Percentiles rank a stretch among this genome's conserved stretches.
Conservation (phyloP, 768 basidiomycete species). For the Inosperma sp. region DNA sequence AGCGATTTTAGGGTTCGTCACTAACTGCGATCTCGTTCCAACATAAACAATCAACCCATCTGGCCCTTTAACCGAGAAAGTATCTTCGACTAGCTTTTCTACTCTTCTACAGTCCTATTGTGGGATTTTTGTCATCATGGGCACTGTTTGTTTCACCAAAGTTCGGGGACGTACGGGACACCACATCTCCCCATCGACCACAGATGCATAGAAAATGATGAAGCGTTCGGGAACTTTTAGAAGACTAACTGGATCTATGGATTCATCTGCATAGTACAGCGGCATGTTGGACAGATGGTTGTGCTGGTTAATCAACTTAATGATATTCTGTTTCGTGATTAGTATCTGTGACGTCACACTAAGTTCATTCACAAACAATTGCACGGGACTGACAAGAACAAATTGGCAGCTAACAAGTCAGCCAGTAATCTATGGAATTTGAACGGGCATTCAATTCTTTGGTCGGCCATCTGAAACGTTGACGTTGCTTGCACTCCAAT, state of each 20-base stretch:
- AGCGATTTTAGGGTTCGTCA: constrained; percentile 32
- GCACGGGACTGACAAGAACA: too few relatives aligned
- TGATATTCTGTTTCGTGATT: too few relatives aligned
- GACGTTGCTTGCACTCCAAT: too few relatives aligned
- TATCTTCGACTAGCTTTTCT: constrained; percentile 48
- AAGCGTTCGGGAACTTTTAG: constrained; percentile 44
- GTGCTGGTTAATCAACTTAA: too few relatives aligned
- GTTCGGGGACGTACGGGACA: constrained; percentile 52
- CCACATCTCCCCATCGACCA: constrained; percentile 60
- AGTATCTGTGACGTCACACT: too few relatives aligned
- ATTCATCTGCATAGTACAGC: constrained; percentile 36
- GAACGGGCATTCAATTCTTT: too few relatives aligned
- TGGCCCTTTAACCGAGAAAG: constrained; percentile 46
- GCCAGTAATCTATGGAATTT: too few relatives aligned
- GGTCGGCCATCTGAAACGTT: too few relatives aligned
- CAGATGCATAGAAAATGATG: constrained; percentile 68
- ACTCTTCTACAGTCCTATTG: constrained; percentile 61
- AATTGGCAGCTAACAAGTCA: too few relatives aligned
- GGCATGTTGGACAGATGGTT: too few relatives aligned
- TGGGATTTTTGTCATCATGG: not conserved
- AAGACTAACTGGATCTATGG: constrained; percentile 35
- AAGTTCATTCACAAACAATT: too few relatives aligned
- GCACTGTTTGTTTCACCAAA: not conserved
- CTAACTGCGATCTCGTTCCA: constrained; percentile 51
- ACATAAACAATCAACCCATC: constrained; percentile 63